Percentiles rank a stretch among this genome's conserved stretches.
Evolutionary conservation across 192 early-diverging fungal genomes (phyloP).

Genomic region (Rhizoclosmatium sp.): DNA sequence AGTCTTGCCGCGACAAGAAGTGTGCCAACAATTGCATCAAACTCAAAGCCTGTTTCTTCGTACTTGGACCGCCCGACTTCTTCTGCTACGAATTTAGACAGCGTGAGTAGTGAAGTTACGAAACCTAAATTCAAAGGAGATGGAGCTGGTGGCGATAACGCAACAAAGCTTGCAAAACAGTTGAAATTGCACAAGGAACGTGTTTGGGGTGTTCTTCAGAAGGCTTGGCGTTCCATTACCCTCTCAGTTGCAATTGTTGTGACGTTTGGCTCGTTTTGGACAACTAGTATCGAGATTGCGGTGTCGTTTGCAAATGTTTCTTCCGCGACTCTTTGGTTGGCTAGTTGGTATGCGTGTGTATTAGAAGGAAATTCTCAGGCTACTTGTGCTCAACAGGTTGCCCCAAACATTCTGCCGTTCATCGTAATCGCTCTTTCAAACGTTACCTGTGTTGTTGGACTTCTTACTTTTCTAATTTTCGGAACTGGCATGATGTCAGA

Average conservation of each 20-base stretch:
- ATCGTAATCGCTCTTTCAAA: not conserved
- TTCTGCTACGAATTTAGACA: too few relatives aligned
- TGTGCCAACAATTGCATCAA: not conserved
- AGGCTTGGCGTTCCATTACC: constrained; percentile 16
- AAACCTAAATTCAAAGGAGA: too few relatives aligned
- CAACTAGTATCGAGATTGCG: not conserved
- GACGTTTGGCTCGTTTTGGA: constrained; percentile 23
- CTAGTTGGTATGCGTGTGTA: constrained; percentile 7
- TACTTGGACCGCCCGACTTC: too few relatives aligned
- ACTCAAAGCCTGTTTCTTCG: not conserved
- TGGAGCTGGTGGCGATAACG: not conserved
- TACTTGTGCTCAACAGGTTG: not conserved
- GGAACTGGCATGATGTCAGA: not conserved
- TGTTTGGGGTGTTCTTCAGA: constrained; percentile 17
- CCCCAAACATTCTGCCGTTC: not conserved
- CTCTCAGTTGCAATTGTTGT: constrained; percentile 10
- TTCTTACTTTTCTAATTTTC: constrained; percentile 9
- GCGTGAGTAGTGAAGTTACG: too few relatives aligned
- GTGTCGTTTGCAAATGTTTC: not conserved
- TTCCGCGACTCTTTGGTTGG: constrained; percentile 3
- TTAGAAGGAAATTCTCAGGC: constrained; percentile 9
- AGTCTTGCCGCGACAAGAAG: not conserved
- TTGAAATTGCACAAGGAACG: constrained; percentile 9
- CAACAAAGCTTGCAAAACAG: not conserved
- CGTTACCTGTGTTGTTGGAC: not conserved